Conservation (phyloP, 495 filamentous ascomycete genomes). For the Neurospora sp. region DNA sequence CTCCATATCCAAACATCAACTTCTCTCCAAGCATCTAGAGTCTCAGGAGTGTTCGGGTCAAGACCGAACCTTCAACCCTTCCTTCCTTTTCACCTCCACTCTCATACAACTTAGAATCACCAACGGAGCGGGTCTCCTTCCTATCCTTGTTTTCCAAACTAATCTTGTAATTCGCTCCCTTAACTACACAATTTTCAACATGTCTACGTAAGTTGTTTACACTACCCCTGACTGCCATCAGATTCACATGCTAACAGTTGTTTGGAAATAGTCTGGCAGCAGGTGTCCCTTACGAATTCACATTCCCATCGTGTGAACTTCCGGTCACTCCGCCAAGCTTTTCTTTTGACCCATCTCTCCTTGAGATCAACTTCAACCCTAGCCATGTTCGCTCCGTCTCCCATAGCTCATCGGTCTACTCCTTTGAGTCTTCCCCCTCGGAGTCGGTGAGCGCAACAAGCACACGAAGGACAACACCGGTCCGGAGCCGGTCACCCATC, state of each 20-base stretch:
- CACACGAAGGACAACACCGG: slow-evolving; percentile 64
- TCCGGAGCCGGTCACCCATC: slow-evolving; percentile 51
- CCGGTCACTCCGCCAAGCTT: slow-evolving; percentile 40
- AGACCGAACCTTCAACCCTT: slow-evolving; percentile 7
- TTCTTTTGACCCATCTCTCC: slow-evolving; percentile 44
- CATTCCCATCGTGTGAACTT: slow-evolving; percentile 34
- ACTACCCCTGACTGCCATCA: neutral
- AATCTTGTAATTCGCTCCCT: slow-evolving; percentile 27
- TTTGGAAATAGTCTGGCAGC: slow-evolving; percentile 32
- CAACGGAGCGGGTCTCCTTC: slow-evolving; percentile 34
- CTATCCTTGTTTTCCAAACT: slow-evolving; percentile 13
- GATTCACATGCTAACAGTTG: slow-evolving; percentile 15
- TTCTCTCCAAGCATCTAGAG: slow-evolving; percentile 11
- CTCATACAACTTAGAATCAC: slow-evolving; percentile 7
- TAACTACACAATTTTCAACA: slow-evolving; percentile 24
- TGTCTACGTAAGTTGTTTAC: slow-evolving; percentile 38
- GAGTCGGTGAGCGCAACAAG: slow-evolving; percentile 42
- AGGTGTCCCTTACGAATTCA: slow-evolving; percentile 45
- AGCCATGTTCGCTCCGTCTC: slow-evolving; percentile 43
- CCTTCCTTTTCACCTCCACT: slow-evolving; percentile 14
- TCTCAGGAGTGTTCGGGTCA: slow-evolving; percentile 20
- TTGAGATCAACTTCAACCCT: slow-evolving; percentile 36
- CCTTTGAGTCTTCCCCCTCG: slow-evolving; percentile 66
- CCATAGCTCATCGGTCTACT: slow-evolving; percentile 39
- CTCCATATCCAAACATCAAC: slow-evolving; percentile 20